Evolutionary conservation across 1,139 yeast species (phyloP), one percentile per base, ranked within the genome.

Genomic region (Fermentozyma sake): DNA sequence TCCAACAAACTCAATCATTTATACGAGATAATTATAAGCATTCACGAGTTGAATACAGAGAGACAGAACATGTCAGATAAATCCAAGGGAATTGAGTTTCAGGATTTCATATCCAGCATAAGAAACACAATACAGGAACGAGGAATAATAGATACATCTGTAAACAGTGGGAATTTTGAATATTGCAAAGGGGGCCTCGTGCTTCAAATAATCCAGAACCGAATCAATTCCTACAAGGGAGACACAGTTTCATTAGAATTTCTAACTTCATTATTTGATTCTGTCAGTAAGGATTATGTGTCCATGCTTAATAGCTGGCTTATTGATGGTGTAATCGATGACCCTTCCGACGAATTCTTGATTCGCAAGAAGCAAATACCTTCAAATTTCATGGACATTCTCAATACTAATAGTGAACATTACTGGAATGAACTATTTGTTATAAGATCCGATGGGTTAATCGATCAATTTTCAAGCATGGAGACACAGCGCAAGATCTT

Each of bases 371-470:
- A 64, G 33, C 50, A 44, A 31, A 58, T 52, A 6, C 64, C 68
- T 1, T 36, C 46, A 8, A 46, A 42, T 20, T 38, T 48, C 23
- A 48, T 58, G 15, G 60, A 59, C 14, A 43, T 68, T 6, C 68
- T 70, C 36, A 63, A 66, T 27, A 52, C 70, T 12, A 71, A 72
- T 38, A 68, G 77, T 34, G 95, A 87, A 41, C 78, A 80, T 34
- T 79, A 82, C 45, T 91, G 97, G 97, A 84, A 83, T 31, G 85
- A 85, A 35, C 74, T 86, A 32, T 91, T 74, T 50, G 72, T 85
- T 7, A 66, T 87, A 7, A 66, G 91, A 29, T 72, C 72, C 29
- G 94, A 84, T 44, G 95, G 93, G 0, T 48, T 87, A 13, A 76
- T 93, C 3, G 68, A 72, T 29, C 91, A 81, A 40, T 73, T 89